Percentiles rank a stretch among this genome's conserved stretches.
phyloP scores from a whole-genome alignment of 2,329 filamentous ascomycete species.

The Fusarium sp. region DNA sequence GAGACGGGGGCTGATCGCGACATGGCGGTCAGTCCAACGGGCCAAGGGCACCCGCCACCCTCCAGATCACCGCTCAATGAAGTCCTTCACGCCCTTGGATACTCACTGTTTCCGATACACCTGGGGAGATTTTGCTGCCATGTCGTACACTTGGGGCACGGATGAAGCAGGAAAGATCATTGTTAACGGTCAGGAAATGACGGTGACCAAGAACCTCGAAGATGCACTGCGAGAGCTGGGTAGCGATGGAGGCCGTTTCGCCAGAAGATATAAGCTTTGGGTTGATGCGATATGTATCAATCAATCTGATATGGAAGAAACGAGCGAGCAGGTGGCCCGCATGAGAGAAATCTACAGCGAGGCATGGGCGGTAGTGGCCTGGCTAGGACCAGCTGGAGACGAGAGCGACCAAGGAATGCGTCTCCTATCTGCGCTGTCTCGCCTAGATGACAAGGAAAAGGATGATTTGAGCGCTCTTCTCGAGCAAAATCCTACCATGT shows the following conservation, averaged over 20 bases:
- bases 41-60: slow-evolving; percentile 1
- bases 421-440: slow-evolving; percentile 9
- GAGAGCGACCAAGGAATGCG: slow-evolving; percentile 11
- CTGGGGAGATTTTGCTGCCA: slow-evolving; percentile 18
- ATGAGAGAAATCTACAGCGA: slow-evolving; percentile 21
- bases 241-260: slow-evolving; percentile 1
- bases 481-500: slow-evolving; percentile 3
- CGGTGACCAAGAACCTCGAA: slow-evolving; percentile 19
- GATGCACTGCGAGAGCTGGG: slow-evolving; percentile 10
- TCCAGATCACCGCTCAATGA: slow-evolving; percentile 6
- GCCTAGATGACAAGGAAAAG: slow-evolving; percentile 15
- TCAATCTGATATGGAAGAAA: slow-evolving; percentile 11
- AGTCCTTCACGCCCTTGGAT: slow-evolving; percentile 2
- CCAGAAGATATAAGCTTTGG: slow-evolving; percentile 13
- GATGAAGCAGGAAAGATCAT: slow-evolving; percentile 11
- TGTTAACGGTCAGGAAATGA: slow-evolving; percentile 10
- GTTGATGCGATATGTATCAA: slow-evolving; percentile 24
- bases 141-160: slow-evolving; percentile 18
- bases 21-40: slow-evolving; percentile 12
- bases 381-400: slow-evolving; percentile 15
- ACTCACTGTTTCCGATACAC: slow-evolving; percentile 5
- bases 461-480: background rate
- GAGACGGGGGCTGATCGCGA: slow-evolving; percentile 10
- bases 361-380: slow-evolving; percentile 17
- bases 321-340: slow-evolving; percentile 10